Conservation (phyloP, 306 rosid genomes). For the Cajanus cajan region DNA sequence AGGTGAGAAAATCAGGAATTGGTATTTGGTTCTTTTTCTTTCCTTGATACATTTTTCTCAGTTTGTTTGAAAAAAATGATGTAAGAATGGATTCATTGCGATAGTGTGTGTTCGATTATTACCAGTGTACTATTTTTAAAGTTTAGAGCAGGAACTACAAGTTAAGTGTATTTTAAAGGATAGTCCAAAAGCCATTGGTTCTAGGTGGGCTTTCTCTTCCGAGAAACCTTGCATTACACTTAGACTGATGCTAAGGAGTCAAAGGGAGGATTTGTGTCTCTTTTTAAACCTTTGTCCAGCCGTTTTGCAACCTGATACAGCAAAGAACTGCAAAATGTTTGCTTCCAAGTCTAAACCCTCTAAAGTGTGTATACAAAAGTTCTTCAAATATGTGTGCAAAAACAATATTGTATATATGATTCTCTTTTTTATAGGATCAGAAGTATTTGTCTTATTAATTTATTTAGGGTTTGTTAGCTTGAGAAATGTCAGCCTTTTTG, state of each 20-base stretch:
- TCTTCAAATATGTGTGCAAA: too few species aligned
- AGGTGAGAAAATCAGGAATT: conserved; percentile 78
- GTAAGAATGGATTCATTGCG: neutral
- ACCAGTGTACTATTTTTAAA: neutral
- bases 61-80: conserved; percentile 5
- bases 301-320: neutral
- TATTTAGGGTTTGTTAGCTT: too few species aligned
- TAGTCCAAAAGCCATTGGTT: neutral
- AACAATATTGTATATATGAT: too few species aligned
- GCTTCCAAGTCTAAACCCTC: neutral
- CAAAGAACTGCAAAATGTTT: neutral
- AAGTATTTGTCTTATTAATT: too few species aligned
- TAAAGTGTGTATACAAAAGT: too few species aligned
- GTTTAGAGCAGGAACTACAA: neutral
- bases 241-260: neutral
- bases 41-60: neutral
- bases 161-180: too few species aligned
- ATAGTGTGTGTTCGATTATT: neutral
- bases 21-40: conserved; percentile 8
- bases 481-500: too few species aligned
- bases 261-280: neutral
- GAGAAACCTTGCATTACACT: neutral
- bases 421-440: too few species aligned
- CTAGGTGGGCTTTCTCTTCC: neutral
- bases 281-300: neutral